These are phyloP conservation scores for carrot (Daucus carota) DNA, from an alignment of 129 eudicot species.

Conservation along the genomic window DNA sequence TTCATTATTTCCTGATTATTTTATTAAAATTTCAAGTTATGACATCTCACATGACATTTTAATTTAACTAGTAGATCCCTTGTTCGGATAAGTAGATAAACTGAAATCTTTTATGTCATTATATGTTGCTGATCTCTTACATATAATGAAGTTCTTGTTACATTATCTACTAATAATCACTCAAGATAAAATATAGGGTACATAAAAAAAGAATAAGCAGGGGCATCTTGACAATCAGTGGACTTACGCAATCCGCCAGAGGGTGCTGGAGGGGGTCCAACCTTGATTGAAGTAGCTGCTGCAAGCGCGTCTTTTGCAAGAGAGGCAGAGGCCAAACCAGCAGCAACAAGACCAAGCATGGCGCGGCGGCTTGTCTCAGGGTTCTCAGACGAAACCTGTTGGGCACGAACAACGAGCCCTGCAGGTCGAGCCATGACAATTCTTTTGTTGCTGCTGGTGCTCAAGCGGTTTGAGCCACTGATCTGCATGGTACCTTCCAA, in stretches of 20 bases:
- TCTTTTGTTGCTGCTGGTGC: constrained; percentile 31
- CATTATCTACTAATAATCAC: not conserved
- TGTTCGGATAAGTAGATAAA: not conserved
- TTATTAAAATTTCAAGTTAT: not conserved
- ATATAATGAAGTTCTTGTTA: not conserved
- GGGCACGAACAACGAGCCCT: constrained; percentile 66
- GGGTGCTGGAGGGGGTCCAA: constrained; percentile 12
- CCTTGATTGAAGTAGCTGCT: constrained; percentile 59
- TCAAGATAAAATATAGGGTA: constrained; percentile 1
- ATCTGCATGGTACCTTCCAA: constrained; percentile 62
- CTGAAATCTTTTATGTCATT: not conserved
- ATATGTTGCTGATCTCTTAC: not conserved
- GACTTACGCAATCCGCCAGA: constrained; percentile 15
- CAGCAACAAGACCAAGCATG: constrained; percentile 80
- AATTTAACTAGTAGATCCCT: not conserved
- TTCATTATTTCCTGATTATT: not conserved
- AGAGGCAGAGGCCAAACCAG: constrained; percentile 75
- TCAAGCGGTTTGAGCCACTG: constrained; percentile 48
- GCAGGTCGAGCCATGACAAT: constrained; percentile 30
- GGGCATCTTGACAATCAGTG: not conserved
- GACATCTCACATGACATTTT: not conserved
- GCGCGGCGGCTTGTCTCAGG: constrained; percentile 85
- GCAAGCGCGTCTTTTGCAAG: constrained; percentile 80
- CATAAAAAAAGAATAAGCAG: not conserved
- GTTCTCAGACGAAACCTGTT: constrained; percentile 45